phyloP scores from a whole-genome alignment of 352 stramenopile genomes.

The Globisporangium irregulare region DNA sequence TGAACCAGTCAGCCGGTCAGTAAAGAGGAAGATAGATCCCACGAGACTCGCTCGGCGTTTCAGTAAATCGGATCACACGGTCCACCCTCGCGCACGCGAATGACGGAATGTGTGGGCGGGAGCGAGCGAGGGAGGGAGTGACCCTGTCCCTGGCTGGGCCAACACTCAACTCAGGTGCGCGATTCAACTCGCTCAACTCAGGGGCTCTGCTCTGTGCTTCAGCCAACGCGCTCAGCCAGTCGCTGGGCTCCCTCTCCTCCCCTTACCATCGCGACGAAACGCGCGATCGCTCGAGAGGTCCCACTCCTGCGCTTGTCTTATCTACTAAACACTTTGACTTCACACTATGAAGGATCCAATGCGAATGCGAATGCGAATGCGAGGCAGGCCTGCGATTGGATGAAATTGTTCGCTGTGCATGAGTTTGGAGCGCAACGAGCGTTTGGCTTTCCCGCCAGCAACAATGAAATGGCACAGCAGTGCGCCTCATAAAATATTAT shows the following conservation, averaged over 20 bases:
- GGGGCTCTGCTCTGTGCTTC: neutral
- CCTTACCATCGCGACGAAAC: neutral
- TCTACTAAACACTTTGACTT: neutral
- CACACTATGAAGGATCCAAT: neutral
- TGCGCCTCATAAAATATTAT: too few species aligned
- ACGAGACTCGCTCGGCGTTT: neutral
- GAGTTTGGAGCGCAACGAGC: too few species aligned
- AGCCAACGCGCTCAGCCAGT: neutral
- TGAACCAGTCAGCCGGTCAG: neutral
- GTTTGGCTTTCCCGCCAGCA: too few species aligned
- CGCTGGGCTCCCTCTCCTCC: neutral
- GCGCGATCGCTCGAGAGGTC: neutral
- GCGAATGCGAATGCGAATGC: too few species aligned
- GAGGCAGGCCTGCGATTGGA: too few species aligned
- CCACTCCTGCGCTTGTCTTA: neutral
- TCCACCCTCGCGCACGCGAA: neutral
- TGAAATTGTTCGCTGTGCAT: too few species aligned
- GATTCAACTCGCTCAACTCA: neutral
- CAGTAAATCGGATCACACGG: neutral
- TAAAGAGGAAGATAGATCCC: neutral
- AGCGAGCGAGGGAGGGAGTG: neutral
- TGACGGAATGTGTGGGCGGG: neutral
- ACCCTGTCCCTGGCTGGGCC: neutral
- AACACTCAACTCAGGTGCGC: neutral
- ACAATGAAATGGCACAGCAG: too few species aligned